Evolutionary conservation across 1,284 basidiomycete genomes (phyloP), one percentile per base, ranked within the genome.

Genomic region (Sutorius eximius): DNA sequence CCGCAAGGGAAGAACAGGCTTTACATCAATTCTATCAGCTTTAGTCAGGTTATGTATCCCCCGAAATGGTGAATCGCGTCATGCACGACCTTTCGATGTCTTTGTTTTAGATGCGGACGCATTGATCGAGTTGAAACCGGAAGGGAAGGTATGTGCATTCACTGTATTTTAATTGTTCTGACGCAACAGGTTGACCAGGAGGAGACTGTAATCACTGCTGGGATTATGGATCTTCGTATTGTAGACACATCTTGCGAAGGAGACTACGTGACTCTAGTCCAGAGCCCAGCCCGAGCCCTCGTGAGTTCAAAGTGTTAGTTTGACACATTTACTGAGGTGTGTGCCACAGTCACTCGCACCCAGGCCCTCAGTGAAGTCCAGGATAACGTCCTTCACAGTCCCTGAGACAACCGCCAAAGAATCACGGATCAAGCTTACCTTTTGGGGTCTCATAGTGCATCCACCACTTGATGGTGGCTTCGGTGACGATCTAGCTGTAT

Each of bases 351-450:
- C 70, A 4, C 73, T 75, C 8, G 61, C 71, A 24, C 68, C 80
- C 13, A 79, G 75, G 53, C 77, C 86, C 7, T 68, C 89, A 27
- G 38, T 94, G 45, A 85, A 87, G 47, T 67, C 91, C 11, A 79
- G 81, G 18, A 85, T 95, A 63, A 80, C 81, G 5, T 91, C 91
- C 0, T 69, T 86, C 1, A 73, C 80, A 1, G 77, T 91, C 24
- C 79, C 85, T 0, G 83, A 81, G 44, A 85, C 87, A 1, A 78
- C 76, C 9, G 81, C 85, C 22, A 96, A 96, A 71, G 93, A 95
- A 70, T 92, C 90, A 2, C 78, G 80, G 55, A 70, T 98, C 53
- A 83, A 83, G 55, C 52, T 93, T 15, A 79, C 80, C 0, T 63
- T 94, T 7, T 80, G 77, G 54, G 85, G 85, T 20, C 82, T 92